These are phyloP conservation scores for Pichia sp. DNA, from an alignment of 1,139 yeast genomes.

Conservation along the genomic window DNA sequence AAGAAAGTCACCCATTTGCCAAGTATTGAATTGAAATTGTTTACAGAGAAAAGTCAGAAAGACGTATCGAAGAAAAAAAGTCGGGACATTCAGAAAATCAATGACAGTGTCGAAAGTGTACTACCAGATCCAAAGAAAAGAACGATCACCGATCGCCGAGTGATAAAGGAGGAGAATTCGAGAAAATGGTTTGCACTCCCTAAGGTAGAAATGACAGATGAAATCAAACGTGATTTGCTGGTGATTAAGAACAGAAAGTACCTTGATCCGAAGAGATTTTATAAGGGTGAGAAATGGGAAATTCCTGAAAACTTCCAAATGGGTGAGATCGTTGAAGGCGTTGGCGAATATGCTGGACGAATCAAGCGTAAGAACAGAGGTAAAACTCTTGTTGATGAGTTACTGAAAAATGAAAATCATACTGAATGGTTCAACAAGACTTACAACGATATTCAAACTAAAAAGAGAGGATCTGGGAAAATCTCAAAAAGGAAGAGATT, in stretches of 20 bases:
- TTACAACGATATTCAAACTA: conserved; percentile 68
- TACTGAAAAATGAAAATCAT: conserved; percentile 65
- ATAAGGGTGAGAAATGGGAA: conserved; percentile 79
- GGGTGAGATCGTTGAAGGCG: conserved; percentile 83
- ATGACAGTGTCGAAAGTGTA: conserved; percentile 42
- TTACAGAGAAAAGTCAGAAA: conserved; percentile 1
- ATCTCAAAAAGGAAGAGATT: conserved; percentile 57
- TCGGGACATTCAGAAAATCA: conserved; percentile 26
- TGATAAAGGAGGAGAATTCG: conserved; percentile 32
- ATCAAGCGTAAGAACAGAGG: conserved; percentile 68
- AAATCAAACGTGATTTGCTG: conserved; percentile 67
- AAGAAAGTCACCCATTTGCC: conserved; percentile 20
- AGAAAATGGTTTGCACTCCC: conserved; percentile 80
- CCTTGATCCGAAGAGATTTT: conserved; percentile 91
- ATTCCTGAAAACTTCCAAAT: conserved; percentile 78
- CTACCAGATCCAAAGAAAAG: conserved; percentile 18
- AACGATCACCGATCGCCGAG: conserved; percentile 27
- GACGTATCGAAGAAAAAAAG: neutral
- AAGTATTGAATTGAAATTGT: conserved; percentile 12
- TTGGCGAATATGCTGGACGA: conserved; percentile 70
- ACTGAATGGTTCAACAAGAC: conserved; percentile 78
- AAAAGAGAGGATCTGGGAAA: conserved; percentile 71
- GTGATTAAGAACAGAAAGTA: conserved; percentile 82
- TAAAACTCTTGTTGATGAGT: conserved; percentile 71
- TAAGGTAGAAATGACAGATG: conserved; percentile 69